These are phyloP conservation scores for Russula griseocarnosa DNA, from an alignment of 768 basidiomycete species.

Conservation along the genomic window DNA sequence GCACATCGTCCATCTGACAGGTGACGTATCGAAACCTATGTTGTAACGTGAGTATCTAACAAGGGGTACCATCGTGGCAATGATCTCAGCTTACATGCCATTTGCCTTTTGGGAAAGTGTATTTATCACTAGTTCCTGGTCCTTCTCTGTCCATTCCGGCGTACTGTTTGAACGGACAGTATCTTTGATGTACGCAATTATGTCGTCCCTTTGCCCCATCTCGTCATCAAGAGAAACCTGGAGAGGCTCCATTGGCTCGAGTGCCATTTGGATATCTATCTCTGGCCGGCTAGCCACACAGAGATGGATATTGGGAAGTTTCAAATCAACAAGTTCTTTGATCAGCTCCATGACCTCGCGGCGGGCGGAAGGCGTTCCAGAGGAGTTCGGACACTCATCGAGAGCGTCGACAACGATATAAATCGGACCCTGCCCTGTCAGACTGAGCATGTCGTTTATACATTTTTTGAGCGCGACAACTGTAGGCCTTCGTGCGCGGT, in stretches of 20 bases:
- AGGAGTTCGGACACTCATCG: background rate
- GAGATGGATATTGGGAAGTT: background rate
- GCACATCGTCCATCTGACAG: background rate
- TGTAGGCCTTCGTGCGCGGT: background rate
- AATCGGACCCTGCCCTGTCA: background rate
- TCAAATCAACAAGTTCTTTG: background rate
- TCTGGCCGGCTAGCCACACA: background rate
- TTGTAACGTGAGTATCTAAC: background rate
- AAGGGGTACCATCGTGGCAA: background rate
- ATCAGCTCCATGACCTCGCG: background rate
- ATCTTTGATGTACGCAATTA: background rate
- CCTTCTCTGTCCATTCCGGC: background rate
- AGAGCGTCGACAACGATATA: background rate
- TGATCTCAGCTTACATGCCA: background rate
- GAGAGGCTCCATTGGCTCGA: background rate
- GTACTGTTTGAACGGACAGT: background rate
- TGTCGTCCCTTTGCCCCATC: background rate
- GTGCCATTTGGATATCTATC: background rate
- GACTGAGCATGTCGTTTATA: background rate
- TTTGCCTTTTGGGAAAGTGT: background rate
- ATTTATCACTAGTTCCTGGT: background rate
- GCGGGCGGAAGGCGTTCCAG: background rate
- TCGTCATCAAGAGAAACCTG: background rate
- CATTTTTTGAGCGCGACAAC: background rate
- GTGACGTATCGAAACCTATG: background rate